Evolutionary conservation across 2,329 filamentous ascomycete species (phyloP).

Genomic region (Lecanicillium sp.): DNA sequence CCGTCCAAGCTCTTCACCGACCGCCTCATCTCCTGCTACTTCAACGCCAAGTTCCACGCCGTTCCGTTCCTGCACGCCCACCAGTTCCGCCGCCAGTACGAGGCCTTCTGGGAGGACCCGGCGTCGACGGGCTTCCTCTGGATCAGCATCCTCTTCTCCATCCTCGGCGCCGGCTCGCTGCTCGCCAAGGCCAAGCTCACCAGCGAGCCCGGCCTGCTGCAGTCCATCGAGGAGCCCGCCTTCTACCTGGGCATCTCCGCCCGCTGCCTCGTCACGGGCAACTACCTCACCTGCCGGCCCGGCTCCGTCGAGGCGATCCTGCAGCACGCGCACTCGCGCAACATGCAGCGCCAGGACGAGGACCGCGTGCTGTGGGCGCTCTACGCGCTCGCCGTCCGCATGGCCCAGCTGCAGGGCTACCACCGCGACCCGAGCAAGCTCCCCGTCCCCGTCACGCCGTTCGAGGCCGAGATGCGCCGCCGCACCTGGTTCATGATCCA

Average conservation of each 20-base stretch:
- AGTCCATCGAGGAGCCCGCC: slow-evolving; percentile 22
- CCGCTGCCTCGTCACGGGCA: slow-evolving; percentile 42
- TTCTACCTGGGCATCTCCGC: slow-evolving; percentile 33
- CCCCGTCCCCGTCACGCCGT: slow-evolving; percentile 35
- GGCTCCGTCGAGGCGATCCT: slow-evolving; percentile 45
- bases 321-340: slow-evolving; percentile 38
- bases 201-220: slow-evolving; percentile 16
- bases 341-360: slow-evolving; percentile 35
- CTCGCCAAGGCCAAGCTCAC: slow-evolving; percentile 28
- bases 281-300: slow-evolving; percentile 39
- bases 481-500: slow-evolving; percentile 43
- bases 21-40: slow-evolving; percentile 32
- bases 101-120: slow-evolving; percentile 40
- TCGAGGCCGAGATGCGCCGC: slow-evolving; percentile 46
- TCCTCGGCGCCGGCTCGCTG: slow-evolving; percentile 36
- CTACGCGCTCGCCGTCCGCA: slow-evolving; percentile 39
- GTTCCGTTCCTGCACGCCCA: slow-evolving; percentile 34
- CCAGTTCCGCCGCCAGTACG: slow-evolving; percentile 44
- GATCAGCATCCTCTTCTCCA: slow-evolving; percentile 45
- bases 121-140: slow-evolving; percentile 37
- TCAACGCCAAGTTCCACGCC: slow-evolving; percentile 32
- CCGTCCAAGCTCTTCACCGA: slow-evolving; percentile 33
- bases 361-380: slow-evolving; percentile 42
- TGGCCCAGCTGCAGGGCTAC: slow-evolving; percentile 48
- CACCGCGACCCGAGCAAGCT: slow-evolving; percentile 42